Evolutionary conservation across 495 filamentous ascomycete species (phyloP).

Genomic region (Usnea hakonensis): DNA sequence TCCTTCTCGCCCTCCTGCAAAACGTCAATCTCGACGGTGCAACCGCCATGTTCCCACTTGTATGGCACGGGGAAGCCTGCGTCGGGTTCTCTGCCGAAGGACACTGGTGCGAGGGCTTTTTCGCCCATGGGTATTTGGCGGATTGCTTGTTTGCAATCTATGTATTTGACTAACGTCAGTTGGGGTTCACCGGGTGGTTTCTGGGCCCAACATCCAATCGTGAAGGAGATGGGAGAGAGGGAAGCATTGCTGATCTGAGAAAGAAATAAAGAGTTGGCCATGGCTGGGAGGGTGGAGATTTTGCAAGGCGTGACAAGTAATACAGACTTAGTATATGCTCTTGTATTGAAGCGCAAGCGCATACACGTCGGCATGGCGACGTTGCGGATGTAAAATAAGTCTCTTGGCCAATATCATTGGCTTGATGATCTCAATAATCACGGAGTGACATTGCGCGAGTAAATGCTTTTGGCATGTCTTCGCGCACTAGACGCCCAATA

Average conservation of each 20-base stretch:
- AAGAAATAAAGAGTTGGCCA: not conserved
- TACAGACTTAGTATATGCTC: not conserved
- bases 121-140: not conserved
- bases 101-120: constrained; percentile 5
- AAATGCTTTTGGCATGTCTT: not conserved
- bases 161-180: not conserved
- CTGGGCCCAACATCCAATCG: not conserved
- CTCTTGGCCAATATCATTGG: not conserved
- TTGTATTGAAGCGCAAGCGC: not conserved
- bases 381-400: not conserved
- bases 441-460: not conserved
- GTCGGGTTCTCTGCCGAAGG: not conserved
- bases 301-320: not conserved
- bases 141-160: constrained; percentile 1
- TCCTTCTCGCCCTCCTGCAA: not conserved
- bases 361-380: not conserved
- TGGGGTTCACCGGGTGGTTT: not conserved
- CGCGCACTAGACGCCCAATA: not conserved
- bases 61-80: constrained; percentile 8
- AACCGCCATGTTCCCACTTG: not conserved
- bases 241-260: not conserved
- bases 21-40: not conserved
- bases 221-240: not conserved
- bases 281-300: not conserved
- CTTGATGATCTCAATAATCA: not conserved